Evolutionary conservation across 2,329 filamentous ascomycete species (phyloP), one percentile per base, ranked within the genome.

Genomic region (Stylonectria norvegica): DNA sequence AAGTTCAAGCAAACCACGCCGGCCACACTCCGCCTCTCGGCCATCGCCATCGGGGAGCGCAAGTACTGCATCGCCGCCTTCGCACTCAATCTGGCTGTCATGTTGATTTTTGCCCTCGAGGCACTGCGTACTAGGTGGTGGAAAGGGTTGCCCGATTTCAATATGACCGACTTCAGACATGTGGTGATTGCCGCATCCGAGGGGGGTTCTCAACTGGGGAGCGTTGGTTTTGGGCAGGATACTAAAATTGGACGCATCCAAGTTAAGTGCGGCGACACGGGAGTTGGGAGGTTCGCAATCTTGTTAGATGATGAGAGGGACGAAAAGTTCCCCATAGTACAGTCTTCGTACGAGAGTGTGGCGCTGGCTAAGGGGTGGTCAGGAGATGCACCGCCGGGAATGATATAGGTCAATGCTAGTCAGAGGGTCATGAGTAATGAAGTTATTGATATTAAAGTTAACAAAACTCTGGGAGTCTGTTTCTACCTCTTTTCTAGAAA

Each of bases 121-220:
- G 42, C 40, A 2, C 17, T 46, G 10, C 32, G 49, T 12, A 48
- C 49, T 25, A 43, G 32, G 27, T 46, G 49, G 5, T 50, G 49
- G 49, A 48, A 34, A n/a, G 47, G 36, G 1, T 19, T 50, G 4
- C 46, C 47, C 2, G 34, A 42, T 16, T 51, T 51, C 11, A 35
- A 48, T 50, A 38, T 51, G 19, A 25, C 42, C 32, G 2, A 43
- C 43, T 4, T 46, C 30, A 2, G 32, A n/a, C 14, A 53, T 51
- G 4, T 55, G 8, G 27, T 15, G 6, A 15, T 30, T 6, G 27
- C 27, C 15, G 27, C 27, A 15, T 30, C 27, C 9, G 27, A 30
- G 14, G 27, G 27, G 6, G 27, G 27, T 10, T 15, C 27, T 8
- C 8, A 15, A 6, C 44, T 0, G 41, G 45, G 8, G 50, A 52